Evolutionary conservation across 768 basidiomycete species (phyloP).

Genomic region (Hirschioporus abietinus): DNA sequence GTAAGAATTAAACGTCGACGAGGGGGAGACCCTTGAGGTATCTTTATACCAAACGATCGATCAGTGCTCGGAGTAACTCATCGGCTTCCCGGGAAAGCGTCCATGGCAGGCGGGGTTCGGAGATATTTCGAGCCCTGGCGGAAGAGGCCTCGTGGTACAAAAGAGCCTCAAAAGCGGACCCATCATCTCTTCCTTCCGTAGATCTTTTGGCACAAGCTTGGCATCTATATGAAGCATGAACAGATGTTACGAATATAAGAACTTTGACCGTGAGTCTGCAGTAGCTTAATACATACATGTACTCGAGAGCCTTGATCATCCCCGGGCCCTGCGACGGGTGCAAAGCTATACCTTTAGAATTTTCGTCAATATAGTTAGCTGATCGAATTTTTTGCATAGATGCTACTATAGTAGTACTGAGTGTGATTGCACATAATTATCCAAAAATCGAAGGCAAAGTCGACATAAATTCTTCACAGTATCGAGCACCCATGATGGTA

Average conservation of each 20-base stretch:
- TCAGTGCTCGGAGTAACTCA: background rate
- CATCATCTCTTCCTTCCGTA: background rate
- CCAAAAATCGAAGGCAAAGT: no score
- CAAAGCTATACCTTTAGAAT: no score
- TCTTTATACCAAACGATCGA: background rate
- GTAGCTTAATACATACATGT: no score
- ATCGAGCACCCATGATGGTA: background rate
- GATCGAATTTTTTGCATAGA: no score
- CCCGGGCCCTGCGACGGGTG: no score
- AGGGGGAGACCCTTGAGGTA: background rate
- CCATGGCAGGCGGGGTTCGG: background rate
- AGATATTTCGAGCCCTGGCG: background rate
- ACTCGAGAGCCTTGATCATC: no score
- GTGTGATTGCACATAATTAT: no score
- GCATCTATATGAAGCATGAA: background rate
- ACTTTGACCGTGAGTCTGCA: background rate
- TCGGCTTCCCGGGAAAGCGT: background rate
- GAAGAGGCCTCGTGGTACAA: background rate
- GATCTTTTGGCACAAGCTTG: background rate
- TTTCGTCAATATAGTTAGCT: no score
- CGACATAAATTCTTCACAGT: no score
- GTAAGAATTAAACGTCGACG: background rate
- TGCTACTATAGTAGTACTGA: no score
- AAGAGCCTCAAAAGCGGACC: background rate
- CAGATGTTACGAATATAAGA: background rate